phyloP scores from a whole-genome alignment of 139 green algal species.

The Gonium pectorale region DNA sequence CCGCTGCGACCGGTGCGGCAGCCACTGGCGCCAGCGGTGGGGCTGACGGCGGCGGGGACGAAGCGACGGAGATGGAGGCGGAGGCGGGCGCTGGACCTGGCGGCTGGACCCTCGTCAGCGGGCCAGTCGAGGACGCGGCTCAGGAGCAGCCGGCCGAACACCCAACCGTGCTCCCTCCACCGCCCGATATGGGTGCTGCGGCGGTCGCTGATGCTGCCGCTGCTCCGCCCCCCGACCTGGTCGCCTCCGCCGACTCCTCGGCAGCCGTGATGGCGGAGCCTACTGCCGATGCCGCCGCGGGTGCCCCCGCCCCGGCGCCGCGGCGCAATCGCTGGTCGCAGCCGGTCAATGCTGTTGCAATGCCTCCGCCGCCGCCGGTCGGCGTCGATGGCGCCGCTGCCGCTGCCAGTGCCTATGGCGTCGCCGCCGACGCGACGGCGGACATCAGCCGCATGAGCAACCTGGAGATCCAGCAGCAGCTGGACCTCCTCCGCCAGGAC shows the following conservation, averaged over 20 bases:
- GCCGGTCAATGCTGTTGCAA: not conserved
- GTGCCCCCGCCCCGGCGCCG: not conserved
- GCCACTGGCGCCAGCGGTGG: not conserved
- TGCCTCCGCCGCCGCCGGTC: not conserved
- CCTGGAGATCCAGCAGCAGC: slow-evolving; percentile 30
- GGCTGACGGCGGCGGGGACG: no score
- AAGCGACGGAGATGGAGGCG: not conserved
- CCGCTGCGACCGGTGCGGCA: not conserved
- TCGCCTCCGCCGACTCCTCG: not conserved
- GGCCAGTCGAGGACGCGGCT: no score
- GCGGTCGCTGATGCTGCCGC: not conserved
- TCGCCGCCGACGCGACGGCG: not conserved
- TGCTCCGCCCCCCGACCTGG: not conserved
- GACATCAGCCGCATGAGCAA: slow-evolving; percentile 18
- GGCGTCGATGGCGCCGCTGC: no score
- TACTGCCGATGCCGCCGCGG: not conserved
- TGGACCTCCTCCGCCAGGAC: slow-evolving; percentile 22
- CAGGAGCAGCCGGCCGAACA: not conserved
- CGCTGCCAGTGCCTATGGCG: no score
- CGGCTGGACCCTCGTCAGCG: no score
- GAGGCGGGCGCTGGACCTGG: not conserved
- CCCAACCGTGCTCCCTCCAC: no score
- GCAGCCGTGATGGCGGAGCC: not conserved
- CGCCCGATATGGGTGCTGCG: no score
- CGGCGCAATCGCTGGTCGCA: slow-evolving; percentile 37